These are phyloP conservation scores for Chlorella variabilis DNA, from an alignment of 163 green algal genomes.

Conservation along the genomic window DNA sequence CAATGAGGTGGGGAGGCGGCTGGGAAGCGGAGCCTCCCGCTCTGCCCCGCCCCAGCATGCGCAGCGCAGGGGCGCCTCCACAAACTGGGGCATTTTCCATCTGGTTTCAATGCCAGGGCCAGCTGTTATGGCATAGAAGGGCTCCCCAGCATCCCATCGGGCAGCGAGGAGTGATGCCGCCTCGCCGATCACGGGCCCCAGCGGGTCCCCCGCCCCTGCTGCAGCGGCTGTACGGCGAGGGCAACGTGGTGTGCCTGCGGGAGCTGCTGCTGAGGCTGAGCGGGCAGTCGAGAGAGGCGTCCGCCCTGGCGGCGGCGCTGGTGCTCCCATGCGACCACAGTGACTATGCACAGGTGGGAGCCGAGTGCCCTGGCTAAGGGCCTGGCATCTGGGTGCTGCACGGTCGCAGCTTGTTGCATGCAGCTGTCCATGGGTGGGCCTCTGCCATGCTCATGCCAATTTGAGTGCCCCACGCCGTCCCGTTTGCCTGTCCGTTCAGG, in stretches of 20 bases:
- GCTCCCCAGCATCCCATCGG: not conserved
- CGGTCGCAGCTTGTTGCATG: not conserved
- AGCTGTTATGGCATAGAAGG: not conserved
- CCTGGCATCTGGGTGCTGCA: not conserved
- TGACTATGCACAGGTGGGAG: constrained; percentile 25
- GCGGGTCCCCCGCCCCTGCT: constrained; percentile 24
- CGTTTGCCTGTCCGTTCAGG: no score
- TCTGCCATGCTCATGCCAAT: no score
- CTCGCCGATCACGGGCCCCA: not conserved
- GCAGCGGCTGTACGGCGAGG: constrained; percentile 20
- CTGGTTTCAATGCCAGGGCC: no score
- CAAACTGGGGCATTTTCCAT: no score
- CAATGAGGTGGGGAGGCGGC: no score
- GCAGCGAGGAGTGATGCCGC: not conserved
- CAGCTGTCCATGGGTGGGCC: no score
- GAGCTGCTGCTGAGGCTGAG: constrained; percentile 39
- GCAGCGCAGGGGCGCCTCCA: no score
- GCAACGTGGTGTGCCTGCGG: constrained; percentile 22
- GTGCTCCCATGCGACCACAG: constrained; percentile 34
- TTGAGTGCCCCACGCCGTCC: no score
- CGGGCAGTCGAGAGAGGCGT: constrained; percentile 16
- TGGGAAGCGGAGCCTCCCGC: no score
- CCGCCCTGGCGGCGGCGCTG: constrained; percentile 13
- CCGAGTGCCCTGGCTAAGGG: not conserved
- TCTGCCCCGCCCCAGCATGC: no score